Evolutionary conservation across 805 yeast species (phyloP).

Genomic region (Maudiozyma turicensis): DNA sequence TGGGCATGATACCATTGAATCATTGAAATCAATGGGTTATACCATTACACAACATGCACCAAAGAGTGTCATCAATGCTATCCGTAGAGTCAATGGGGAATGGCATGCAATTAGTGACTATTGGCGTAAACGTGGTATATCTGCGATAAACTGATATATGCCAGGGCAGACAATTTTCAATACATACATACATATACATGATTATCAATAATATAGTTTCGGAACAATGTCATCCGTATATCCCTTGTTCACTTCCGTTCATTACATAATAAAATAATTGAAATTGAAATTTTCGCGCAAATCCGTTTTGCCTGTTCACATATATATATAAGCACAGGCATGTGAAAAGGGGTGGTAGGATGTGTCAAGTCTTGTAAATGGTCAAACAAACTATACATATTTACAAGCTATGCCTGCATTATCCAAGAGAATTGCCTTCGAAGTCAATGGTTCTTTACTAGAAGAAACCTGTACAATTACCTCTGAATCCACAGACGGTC

Average conservation of each 20-base stretch:
- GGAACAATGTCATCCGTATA: too few species aligned
- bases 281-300: too few species aligned
- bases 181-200: too few species aligned
- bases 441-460: constrained; percentile 18
- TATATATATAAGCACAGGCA: too few species aligned
- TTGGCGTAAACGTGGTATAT: constrained; percentile 74
- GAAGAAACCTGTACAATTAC: constrained; percentile 28
- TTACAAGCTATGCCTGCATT: constrained; percentile 19
- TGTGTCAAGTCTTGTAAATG: background rate
- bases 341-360: too few species aligned
- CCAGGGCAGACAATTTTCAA: too few species aligned
- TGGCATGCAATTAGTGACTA: constrained; percentile 77
- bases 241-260: too few species aligned
- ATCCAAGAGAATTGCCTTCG: constrained; percentile 25
- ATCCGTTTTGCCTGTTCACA: too few species aligned
- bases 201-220: too few species aligned
- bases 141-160: constrained; percentile 2
- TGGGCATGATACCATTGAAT: constrained; percentile 32
- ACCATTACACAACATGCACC: constrained; percentile 34
- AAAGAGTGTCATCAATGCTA: constrained; percentile 50
- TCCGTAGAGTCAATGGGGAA: constrained; percentile 30
- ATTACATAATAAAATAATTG: too few species aligned
- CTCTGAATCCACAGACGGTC: constrained; percentile 27
- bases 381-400: background rate
- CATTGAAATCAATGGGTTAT: constrained; percentile 42